phyloP scores from a whole-genome alignment of 257 asterid species.

The Solanum lycopersicoides region DNA sequence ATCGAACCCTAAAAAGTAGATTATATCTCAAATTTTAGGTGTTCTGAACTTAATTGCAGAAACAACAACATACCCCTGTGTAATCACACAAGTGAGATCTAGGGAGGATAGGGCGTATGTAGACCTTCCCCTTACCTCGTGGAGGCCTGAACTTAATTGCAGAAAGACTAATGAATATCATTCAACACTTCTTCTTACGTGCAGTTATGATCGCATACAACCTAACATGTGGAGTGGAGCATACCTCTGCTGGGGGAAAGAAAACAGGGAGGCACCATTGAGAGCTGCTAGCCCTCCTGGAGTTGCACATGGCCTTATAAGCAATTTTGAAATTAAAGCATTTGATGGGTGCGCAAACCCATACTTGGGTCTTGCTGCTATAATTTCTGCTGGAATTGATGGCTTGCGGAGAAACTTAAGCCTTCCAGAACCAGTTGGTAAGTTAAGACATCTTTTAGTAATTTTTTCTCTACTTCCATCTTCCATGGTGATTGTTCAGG shows the following conservation, averaged over 20 bases:
- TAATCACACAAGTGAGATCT: neutral
- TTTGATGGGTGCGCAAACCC: conserved; percentile 96
- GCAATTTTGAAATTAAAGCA: conserved; percentile 83
- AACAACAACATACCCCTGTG: neutral
- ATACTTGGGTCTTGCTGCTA: conserved; percentile 71
- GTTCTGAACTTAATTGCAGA: neutral
- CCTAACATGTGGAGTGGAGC: conserved; percentile 98
- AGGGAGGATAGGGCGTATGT: rapidly evolving
- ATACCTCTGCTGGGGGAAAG: conserved; percentile 87
- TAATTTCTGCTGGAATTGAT: conserved; percentile 70
- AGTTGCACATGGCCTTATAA: conserved; percentile 55
- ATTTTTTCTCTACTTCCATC: neutral
- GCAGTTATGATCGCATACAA: conserved; percentile 89
- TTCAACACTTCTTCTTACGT: neutral
- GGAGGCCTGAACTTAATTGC: neutral
- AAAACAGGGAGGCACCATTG: conserved; percentile 80
- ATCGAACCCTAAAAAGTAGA: neutral
- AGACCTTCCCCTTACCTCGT: neutral
- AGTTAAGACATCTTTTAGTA: conserved; percentile 2
- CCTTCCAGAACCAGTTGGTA: conserved; percentile 85
- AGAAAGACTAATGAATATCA: neutral
- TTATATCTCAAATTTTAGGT: neutral
- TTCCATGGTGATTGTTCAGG: neutral
- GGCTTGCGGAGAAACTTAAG: conserved; percentile 47
- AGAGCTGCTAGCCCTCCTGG: conserved; percentile 92